Evolutionary conservation across 768 basidiomycete species (phyloP), one percentile per base, ranked within the genome.

Genomic region (Ephemerocybe angulata): DNA sequence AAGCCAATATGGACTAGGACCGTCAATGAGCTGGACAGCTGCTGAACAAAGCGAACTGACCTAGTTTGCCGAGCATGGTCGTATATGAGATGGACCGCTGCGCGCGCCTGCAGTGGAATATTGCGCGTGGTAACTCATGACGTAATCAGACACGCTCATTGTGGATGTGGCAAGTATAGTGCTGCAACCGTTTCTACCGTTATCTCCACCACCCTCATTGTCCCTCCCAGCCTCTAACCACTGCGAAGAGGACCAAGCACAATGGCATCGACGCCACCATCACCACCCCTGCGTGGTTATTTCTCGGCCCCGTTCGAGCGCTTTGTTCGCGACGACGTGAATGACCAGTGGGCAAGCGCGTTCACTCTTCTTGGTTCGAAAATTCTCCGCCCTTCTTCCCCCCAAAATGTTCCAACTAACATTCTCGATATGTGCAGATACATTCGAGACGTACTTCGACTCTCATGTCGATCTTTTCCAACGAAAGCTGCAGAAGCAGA

Each of bases 391-490:
- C 21, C 48, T 19, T 15, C 47, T 22, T 47, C 48, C 50, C 43
- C 29, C 58, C 51, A 54, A 44, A 25, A 72, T 70, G 65, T 65
- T 64, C 56, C 49, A 55, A 30, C 59, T 64, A 35, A 67, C 56
- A 47, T 29, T 62, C 37, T 29, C 63, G 46, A 49, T 52, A 41
- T 41, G 30, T 28, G 12, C 63, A 95, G 94, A 97, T 70, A 96
- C 94, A 8, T 76, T 94, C 68, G 94, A 97, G 72, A 97, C 94
- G 0, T 97, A 88, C 66, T 96, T 94, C 67, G 93, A 98, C 73
- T 93, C 93, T 1, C 87, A 90, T 66, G 75, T 90, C 58, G 90
- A 90, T 66, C 77, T 92, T 15, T 70, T 90, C 3, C 90, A 96
- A 67, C 85, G 94, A 38, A 85, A 84, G 54, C 79, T 96, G 27